Conservation (phyloP, 2,329 filamentous ascomycete genomes). For the Berkeleyomyces rouxiae region DNA sequence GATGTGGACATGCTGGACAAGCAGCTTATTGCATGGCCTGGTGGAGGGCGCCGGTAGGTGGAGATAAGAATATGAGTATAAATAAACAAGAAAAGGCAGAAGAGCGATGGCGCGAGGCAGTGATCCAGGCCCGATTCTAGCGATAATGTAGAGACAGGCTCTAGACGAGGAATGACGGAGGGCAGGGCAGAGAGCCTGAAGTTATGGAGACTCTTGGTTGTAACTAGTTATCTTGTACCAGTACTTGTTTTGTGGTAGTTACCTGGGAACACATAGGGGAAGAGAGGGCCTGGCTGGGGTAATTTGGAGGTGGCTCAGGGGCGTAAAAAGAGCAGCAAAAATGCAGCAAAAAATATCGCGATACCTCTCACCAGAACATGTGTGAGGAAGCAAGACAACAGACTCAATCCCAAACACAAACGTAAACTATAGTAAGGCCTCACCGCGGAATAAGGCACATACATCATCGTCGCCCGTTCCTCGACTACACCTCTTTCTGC, state of each 20-base stretch:
- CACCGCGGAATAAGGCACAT: neutral
- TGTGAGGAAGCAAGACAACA: neutral
- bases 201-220: neutral
- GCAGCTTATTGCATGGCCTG: neutral
- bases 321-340: neutral
- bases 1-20: neutral
- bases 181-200: too few relatives aligned
- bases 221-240: neutral
- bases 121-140: neutral
- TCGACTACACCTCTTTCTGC: neutral
- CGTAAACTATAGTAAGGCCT: neutral
- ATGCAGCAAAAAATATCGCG: neutral
- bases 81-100: neutral
- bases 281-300: neutral
- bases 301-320: neutral
- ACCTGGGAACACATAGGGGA: neutral
- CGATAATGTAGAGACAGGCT: too few relatives aligned
- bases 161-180: too few relatives aligned
- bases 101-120: neutral
- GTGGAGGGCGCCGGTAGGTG: neutral
- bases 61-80: neutral
- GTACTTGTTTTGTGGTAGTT: neutral
- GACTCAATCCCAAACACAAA: neutral
- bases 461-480: neutral
- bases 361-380: neutral